Evolutionary conservation across 306 rosid species (phyloP).

Genomic region (Glycine soja): DNA sequence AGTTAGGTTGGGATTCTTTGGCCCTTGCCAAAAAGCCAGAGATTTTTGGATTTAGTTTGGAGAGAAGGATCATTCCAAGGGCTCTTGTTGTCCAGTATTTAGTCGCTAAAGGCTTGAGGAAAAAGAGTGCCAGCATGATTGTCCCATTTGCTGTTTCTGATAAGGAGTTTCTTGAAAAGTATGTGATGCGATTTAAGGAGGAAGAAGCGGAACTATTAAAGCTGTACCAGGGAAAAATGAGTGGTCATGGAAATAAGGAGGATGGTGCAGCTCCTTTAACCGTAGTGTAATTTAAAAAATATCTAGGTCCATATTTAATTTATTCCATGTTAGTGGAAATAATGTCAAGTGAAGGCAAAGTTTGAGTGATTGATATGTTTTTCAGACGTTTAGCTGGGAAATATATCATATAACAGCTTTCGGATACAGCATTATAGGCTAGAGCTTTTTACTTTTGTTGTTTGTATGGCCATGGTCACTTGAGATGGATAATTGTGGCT

Average conservation of each 20-base stretch:
- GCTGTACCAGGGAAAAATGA: neutral
- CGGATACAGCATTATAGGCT: neutral
- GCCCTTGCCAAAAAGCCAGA: neutral
- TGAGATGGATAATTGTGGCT: neutral
- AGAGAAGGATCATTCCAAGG: conserved; percentile 63
- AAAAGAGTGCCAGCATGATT: neutral
- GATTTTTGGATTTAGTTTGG: conserved; percentile 48
- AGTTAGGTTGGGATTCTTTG: conserved; percentile 4
- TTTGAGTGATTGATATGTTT: neutral
- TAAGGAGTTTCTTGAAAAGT: neutral
- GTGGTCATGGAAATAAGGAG: neutral
- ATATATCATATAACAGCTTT: no score
- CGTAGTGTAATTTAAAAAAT: neutral
- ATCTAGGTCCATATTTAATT: neutral
- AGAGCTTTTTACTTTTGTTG: no score
- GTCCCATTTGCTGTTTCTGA: neutral
- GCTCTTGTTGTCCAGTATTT: conserved; percentile 46
- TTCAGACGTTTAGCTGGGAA: no score
- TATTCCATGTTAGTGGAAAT: neutral
- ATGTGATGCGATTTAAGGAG: neutral
- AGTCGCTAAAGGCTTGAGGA: conserved; percentile 49
- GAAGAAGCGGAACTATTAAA: neutral
- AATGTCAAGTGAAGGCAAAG: neutral
- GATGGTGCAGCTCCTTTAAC: neutral
- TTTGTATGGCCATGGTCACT: no score